These are phyloP conservation scores for Sporothrix brasiliensis DNA, from an alignment of 2,329 filamentous ascomycete genomes.

Conservation along the genomic window DNA sequence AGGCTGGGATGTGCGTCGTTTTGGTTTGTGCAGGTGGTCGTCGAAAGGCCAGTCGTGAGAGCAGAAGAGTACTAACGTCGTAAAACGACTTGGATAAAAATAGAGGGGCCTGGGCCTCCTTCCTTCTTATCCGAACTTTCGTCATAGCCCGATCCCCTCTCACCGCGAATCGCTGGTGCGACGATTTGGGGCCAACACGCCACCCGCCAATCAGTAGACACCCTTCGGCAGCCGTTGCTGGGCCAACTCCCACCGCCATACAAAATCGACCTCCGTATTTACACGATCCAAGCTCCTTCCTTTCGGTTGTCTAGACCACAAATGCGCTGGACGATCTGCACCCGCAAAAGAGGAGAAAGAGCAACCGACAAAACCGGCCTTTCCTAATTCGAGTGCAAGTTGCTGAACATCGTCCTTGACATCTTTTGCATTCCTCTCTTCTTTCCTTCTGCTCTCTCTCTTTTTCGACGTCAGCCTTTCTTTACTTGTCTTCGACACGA, in stretches of 20 bases:
- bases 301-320: conserved; percentile 23
- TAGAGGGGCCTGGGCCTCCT: conserved; percentile 1
- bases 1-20: conserved; percentile 11
- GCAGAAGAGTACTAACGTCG: background rate
- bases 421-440: conserved; percentile 21
- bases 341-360: conserved; percentile 16
- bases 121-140: conserved; percentile 1
- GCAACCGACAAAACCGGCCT: conserved; percentile 14
- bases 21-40: background rate
- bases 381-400: conserved; percentile 21
- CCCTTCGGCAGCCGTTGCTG: conserved; percentile 11
- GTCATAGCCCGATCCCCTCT: conserved; percentile 11
- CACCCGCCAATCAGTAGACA: background rate
- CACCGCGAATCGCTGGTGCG: conserved; percentile 22
- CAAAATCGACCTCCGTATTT: conserved; percentile 28
- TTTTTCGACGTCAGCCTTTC: conserved; percentile 17
- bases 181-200: background rate
- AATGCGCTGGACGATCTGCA: conserved; percentile 12
- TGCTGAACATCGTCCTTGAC: background rate
- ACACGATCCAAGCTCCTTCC: conserved; percentile 25
- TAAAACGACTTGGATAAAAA: background rate
- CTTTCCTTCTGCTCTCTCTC: background rate
- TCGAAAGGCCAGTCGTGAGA: background rate
- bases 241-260: conserved; percentile 26
- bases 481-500: background rate